Conservation (phyloP, 345 rosid species). For the Iberis pinnata region DNA sequence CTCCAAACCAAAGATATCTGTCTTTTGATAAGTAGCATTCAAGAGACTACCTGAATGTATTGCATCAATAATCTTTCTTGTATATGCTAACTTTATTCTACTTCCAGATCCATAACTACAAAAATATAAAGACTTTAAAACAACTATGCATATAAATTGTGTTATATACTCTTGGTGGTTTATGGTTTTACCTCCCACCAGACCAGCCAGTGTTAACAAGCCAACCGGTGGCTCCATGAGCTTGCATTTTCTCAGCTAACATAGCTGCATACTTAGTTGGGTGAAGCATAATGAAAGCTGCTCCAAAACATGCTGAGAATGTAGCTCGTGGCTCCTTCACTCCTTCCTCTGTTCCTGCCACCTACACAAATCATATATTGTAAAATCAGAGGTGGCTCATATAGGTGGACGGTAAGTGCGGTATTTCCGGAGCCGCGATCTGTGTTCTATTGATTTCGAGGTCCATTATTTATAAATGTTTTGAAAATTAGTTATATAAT, state of each 20-base stretch:
- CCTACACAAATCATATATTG: conserved; percentile 31
- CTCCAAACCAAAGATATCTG: conserved; percentile 75
- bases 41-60: conserved; percentile 78
- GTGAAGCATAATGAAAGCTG: conserved; percentile 94
- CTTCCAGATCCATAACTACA: conserved; percentile 76
- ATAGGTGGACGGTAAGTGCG: too few species aligned
- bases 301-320: conserved; percentile 97
- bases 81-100: conserved; percentile 77
- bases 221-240: conserved; percentile 97
- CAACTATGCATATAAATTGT: too few species aligned
- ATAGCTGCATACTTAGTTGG: conserved; percentile 96
- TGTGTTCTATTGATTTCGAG: too few species aligned
- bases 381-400: too few species aligned
- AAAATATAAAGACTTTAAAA: too few species aligned
- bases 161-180: too few species aligned
- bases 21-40: conserved; percentile 56
- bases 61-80: conserved; percentile 84
- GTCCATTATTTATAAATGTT: too few species aligned
- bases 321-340: conserved; percentile 92
- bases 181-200: conserved; percentile 67
- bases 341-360: conserved; percentile 95
- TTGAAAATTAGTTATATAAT: too few species aligned
- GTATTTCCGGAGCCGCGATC: too few species aligned
- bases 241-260: conserved; percentile 93
- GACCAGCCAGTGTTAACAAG: conserved; percentile 99